These are phyloP conservation scores for Calvatia gigantea DNA, from an alignment of 768 basidiomycete genomes.

Conservation along the genomic window DNA sequence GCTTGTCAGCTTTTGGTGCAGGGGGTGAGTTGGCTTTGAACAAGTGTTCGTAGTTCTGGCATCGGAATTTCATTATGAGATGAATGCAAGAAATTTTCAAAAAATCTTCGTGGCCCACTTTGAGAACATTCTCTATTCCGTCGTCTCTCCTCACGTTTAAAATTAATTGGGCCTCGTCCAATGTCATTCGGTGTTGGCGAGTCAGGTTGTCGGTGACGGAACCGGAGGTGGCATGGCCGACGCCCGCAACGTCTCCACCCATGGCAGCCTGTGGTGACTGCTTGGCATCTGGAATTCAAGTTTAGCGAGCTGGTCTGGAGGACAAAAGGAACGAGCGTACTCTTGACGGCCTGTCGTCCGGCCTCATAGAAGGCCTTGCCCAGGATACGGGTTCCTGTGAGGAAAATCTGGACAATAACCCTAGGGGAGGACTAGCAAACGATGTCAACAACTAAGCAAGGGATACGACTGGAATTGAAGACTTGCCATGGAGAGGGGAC, in stretches of 20 bases:
- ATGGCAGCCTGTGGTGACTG: constrained; percentile 67
- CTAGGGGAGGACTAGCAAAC: constrained; percentile 70
- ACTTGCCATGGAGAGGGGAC: constrained; percentile 15
- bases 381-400: constrained; percentile 76
- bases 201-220: constrained; percentile 80
- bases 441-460: not conserved
- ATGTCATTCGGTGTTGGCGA: constrained; percentile 84
- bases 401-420: constrained; percentile 73
- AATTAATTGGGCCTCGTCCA: constrained; percentile 93
- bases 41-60: constrained; percentile 87
- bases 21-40: constrained; percentile 86
- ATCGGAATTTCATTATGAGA: constrained; percentile 8
- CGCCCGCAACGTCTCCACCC: constrained; percentile 68
- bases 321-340: constrained; percentile 43
- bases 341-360: constrained; percentile 88
- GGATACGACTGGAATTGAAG: not conserved
- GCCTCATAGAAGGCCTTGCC: constrained; percentile 92
- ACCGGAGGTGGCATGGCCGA: constrained; percentile 70
- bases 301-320: not conserved
- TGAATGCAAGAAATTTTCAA: not conserved
- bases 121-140: constrained; percentile 60
- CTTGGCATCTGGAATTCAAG: constrained; percentile 67
- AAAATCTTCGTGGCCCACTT: constrained; percentile 43
- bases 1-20: constrained; percentile 45
- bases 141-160: constrained; percentile 83